Evolutionary conservation across 306 rosid genomes (phyloP).

Genomic region (Rosa chinensis): DNA sequence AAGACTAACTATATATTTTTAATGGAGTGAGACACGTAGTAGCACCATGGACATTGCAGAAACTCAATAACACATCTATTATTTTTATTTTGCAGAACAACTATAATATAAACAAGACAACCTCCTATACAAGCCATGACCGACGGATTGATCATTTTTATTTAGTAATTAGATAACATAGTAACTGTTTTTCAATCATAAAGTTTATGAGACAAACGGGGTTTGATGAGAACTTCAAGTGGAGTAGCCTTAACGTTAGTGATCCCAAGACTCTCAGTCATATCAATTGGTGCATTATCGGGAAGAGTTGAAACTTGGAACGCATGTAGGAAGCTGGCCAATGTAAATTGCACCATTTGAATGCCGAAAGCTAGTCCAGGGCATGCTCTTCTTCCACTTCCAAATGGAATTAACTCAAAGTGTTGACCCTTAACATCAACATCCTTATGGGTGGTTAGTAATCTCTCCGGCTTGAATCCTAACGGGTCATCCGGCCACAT

Average conservation of each 20-base stretch:
- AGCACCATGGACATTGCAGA: too few species aligned
- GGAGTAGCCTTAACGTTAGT: conserved; percentile 25
- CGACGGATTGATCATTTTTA: too few species aligned
- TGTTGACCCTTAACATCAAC: conserved; percentile 27
- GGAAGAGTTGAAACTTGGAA: conserved; percentile 19
- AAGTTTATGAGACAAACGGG: conserved; percentile 9
- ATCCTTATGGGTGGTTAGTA: conserved; percentile 24
- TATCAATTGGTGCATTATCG: conserved; percentile 15
- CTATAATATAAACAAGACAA: too few species aligned
- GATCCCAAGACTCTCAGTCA: conserved; percentile 30
- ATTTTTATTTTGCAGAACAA: too few species aligned
- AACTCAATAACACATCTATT: too few species aligned
- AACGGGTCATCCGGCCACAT: conserved; percentile 23
- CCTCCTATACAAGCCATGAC: too few species aligned
- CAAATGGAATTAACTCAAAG: conserved; percentile 39
- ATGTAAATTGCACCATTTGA: conserved; percentile 7
- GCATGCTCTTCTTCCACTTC: conserved; percentile 43
- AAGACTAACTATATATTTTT: too few species aligned
- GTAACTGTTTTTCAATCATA: background rate
- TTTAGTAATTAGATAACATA: too few species aligned
- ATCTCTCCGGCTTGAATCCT: conserved; percentile 38
- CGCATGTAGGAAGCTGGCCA: conserved; percentile 32
- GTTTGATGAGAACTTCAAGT: conserved; percentile 19
- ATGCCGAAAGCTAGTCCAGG: conserved; percentile 29
- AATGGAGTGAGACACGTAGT: too few species aligned